Evolutionary conservation across 1,139 yeast species (phyloP), one percentile per base, ranked within the genome.

Genomic region (Pneumocystis canis): DNA sequence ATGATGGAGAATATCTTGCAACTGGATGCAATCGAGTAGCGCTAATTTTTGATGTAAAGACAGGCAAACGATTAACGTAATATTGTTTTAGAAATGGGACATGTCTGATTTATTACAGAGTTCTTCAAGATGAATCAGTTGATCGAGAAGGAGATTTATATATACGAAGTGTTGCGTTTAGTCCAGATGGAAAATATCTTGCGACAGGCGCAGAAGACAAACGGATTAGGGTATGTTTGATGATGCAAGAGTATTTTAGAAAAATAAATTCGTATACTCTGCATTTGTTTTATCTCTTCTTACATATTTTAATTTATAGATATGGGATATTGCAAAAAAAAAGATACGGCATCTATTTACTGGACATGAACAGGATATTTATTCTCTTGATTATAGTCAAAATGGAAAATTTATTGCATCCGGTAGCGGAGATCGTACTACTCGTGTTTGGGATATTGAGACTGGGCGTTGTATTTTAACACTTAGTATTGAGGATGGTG

Each of bases 151-250:
- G 95, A 59, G 97, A 92, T 74, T 79, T 92, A 71, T 92, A 92
- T 76, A 89, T 90, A 70, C 83, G 97, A 72, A 87, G 96, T 1
- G 97, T 92, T 62, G 90, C 97, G 74, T 90, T 92, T 77, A 87
- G 96, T 1, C 97, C 97, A 59, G 97, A 90, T 76, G 97, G 97
- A 63, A 88, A 89, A 75, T 87, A 82, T 70, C 81, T 92, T 71
- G 97, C 97, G 40, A 92, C 97, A 20, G 98, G 98, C 72, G 97
- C 97, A 58, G 98, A 92, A 77, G 98, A 92, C 76, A 89, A 89
- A 75, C 84, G 89, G 72, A 92, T 92, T 70, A 83, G 98, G 75
- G 54, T 47, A 47, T 25, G 54, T 47, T 20, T 37, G n/a, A 37
- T 14, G 14, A 37, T 37, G 18, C 40, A 14, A 2, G 14, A 37